phyloP scores from a whole-genome alignment of 352 stramenopile genomes.

The Plasmopara viticola region DNA sequence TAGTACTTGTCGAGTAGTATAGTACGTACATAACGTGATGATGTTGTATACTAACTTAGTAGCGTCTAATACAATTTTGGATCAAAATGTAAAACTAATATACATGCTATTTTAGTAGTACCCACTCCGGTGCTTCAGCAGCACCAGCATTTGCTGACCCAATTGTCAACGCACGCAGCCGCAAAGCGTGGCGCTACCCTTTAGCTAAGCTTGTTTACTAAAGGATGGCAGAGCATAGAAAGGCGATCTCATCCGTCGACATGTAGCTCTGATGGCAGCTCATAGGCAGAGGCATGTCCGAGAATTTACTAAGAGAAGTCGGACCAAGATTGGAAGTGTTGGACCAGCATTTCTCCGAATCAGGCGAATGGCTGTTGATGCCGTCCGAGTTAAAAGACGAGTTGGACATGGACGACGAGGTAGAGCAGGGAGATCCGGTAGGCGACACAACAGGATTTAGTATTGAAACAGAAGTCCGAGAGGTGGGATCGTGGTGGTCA shows the following conservation, averaged over 20 bases:
- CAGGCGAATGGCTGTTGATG: conserved; percentile 47
- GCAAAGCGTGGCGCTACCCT: too few species aligned
- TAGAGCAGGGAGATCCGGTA: conserved; percentile 23
- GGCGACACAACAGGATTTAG: conserved; percentile 24
- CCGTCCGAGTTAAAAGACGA: conserved; percentile 32
- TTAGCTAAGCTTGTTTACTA: conserved; percentile 39
- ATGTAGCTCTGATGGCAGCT: conserved; percentile 42
- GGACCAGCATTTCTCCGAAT: conserved; percentile 59
- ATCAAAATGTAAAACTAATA: too few species aligned
- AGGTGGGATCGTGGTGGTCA: conserved; percentile 7
- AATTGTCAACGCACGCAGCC: conserved; percentile 6
- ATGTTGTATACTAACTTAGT: too few species aligned
- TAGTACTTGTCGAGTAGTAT: too few species aligned
- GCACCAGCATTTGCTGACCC: conserved; percentile 50
- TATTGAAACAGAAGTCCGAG: conserved; percentile 25
- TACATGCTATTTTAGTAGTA: too few species aligned
- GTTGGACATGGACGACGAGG: conserved; percentile 9
- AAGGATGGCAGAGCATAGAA: conserved; percentile 77
- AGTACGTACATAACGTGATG: too few species aligned
- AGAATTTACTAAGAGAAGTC: conserved; percentile 18
- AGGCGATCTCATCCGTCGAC: conserved; percentile 81
- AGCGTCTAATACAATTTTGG: too few species aligned
- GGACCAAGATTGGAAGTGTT: conserved; percentile 33
- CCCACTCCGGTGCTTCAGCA: conserved; percentile 1
- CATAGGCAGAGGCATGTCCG: conserved; percentile 18